Evolutionary conservation across 108 stramenopile species (phyloP).

Genomic region (Skeletonema tropicum): DNA sequence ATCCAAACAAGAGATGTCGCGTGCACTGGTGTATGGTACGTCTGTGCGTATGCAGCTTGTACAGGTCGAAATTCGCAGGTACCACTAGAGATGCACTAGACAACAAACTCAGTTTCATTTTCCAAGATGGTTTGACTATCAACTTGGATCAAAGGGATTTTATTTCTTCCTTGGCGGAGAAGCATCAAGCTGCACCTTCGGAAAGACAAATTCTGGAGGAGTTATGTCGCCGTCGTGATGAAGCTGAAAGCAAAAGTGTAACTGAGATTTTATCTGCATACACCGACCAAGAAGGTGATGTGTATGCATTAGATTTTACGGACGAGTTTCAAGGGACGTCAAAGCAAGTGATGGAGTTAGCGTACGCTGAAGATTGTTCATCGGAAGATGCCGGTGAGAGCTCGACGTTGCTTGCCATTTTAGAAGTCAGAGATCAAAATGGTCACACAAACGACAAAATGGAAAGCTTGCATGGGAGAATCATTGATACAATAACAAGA

Average conservation of each 20-base stretch:
- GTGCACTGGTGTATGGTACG: slow-evolving; percentile 73
- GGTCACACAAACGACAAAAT: neutral
- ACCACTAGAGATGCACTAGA: slow-evolving; percentile 21
- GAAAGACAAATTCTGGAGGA: slow-evolving; percentile 77
- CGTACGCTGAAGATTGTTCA: neutral
- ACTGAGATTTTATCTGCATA: neutral
- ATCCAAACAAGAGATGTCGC: slow-evolving; percentile 51
- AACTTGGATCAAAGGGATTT: slow-evolving; percentile 57
- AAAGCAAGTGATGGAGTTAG: slow-evolving; percentile 10
- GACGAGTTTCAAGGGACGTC: neutral
- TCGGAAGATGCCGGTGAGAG: neutral
- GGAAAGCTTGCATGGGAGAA: neutral
- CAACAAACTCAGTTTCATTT: slow-evolving; percentile 60
- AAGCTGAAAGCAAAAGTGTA: neutral
- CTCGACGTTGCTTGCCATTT: neutral
- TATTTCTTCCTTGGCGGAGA: slow-evolving; percentile 58
- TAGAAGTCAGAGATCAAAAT: neutral
- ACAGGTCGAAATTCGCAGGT: slow-evolving; percentile 70
- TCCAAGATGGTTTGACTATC: slow-evolving; percentile 57
- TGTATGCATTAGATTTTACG: slow-evolving; percentile 16
- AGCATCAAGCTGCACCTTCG: slow-evolving; percentile 80
- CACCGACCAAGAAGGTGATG: neutral
- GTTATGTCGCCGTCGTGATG: slow-evolving; percentile 38
- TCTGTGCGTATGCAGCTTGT: slow-evolving; percentile 65
- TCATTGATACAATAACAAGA: slow-evolving; percentile 1